Evolutionary conservation across 2,329 filamentous ascomycete species (phyloP), one percentile per base, ranked within the genome.

Genomic region (Blastomyces gilchristii): DNA sequence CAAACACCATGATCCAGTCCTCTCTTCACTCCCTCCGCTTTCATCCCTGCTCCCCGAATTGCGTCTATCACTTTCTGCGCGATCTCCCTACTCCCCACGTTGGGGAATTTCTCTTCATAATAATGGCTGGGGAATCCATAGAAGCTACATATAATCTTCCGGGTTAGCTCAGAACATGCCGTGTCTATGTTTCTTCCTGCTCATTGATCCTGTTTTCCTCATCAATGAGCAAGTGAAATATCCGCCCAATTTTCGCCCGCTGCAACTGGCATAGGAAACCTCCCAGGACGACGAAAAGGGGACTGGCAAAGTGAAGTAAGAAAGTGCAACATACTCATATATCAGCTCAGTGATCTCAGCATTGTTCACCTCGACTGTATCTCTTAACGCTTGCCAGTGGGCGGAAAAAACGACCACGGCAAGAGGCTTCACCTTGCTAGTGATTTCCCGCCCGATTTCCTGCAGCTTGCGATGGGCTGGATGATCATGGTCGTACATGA

Each of bases 1-100:
- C 87, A 91, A 31, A 91, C 87, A 25, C 89, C 89, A 70, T 91
- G 89, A 69, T 91, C 88, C 0, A 90, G 78, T 0, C 88, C 88
- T 50, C 88, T 78, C 56, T 83, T 80, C 0, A 85, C 81, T 1
- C 82, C 82, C 65, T 83, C 76, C 1, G 83, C 82, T 61, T 82
- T 77, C 67, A 89, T 87, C 1, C 83, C 85, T 0, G 83, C 81
- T 4, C 80, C 71, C 3, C 77, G 74, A 6, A 90, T 77, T 60
- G 82, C 72, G 18, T 75, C 71, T 45, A 88, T 79, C 62, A 90
- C 80, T 60, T 80, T 81, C 31, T 80, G 74, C 1, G 87, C 85
- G 7, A 91, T 71, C 47, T 82, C 78, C 3, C 81, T 81, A 54
- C 81, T 85, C 41, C 87, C 88, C 41, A 76, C 80, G 68, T 86